Base-by-base conservation (phyloP, 2,329 filamentous ascomycete genomes). In the Apiospora pterosperma region DNA sequence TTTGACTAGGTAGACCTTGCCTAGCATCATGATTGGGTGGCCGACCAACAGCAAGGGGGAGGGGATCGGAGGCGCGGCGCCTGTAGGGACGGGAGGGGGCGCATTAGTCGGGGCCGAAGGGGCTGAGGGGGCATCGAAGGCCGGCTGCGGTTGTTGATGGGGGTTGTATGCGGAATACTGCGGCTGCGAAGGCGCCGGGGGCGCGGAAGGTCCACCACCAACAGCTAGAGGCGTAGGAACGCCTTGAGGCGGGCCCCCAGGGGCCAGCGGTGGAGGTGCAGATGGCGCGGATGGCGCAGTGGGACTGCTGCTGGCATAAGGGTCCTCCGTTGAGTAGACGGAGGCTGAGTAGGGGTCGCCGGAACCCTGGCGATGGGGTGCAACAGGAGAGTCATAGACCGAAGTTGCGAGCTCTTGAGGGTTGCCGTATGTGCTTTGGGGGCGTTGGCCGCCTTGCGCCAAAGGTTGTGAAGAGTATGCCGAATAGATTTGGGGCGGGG, bases 371-470 rank as follows among this genome's bases (percentile, higher is more conserved):
- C 48, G 83, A 73, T 85, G 82, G 6, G 82, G 76, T 14, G 82
- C 86, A 42, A 91, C 84, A 48, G 91, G 91, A 4, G 90, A 91
- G 76, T 93, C 90, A 72, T 93, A 94, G 11, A 87, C 87, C 1
- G 90, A 91, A 0, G 91, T 93, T 31, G 91, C 90, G 59, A 95
- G 81, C 78, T 95, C 92, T 77, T 94, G 92, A 0, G 91, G 88
- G 68, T 88, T 86, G 34, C 89, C 88, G 70, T 90, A 91, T 12
- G 87, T 90, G 75, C 88, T 90, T 72, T 89, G 85, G 4, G 88
- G 89, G 19, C 85, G 86, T 64, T 86, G 86, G 64, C 76, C 78
- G 21, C 74, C 77, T 68, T 76, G 75, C 66, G 73, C 78, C 65
- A 77, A 79, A 63, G 76, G 82, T 75, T 76, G 83, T 52, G 76